Evolutionary conservation across 306 rosid species (phyloP), one percentile per base, ranked within the genome.

Genomic region (Quercus agrifolia): DNA sequence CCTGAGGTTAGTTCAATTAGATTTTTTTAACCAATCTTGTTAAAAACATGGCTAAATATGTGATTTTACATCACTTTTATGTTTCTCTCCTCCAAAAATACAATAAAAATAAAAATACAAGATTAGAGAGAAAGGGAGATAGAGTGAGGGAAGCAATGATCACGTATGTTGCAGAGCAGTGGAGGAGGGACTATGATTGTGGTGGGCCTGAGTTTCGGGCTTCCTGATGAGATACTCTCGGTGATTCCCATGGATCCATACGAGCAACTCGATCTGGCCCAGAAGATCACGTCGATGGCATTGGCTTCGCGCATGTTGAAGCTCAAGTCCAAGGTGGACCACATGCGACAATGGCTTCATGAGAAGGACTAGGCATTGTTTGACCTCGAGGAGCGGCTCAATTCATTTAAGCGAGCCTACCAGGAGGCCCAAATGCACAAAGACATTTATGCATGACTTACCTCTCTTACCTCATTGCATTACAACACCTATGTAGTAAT

Each of bases 261-360:
- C 70, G 88, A 93, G 5, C 97, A 93, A 77, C 95, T 93, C 57
- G 98, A 93, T 91, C 97, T 93, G 66, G 98, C 98, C 49, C 86
- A 97, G 57, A 93, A 91, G 85, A 93, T 91, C 9, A 93, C 93
- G 6, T 93, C 97, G 79, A 85, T 93, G 95, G 98, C 97, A 49
- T 90, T 93, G 27, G 98, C 98, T 18, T 89, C 97, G 13, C 79
- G 98, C 31, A 95, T 93, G 56, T 84, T 91, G 3, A 85, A 90
- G 25, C 97, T 93, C 15, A 95, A 93, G 75, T 55, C 89, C 13
- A 95, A 93, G 46, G 18, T 86, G 62, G 74, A 68, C 17, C 89
- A 77, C 71, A 87, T 91, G 84, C 87, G 82, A 81, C 87, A 84
- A 73, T 80, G 72, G 79, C 88, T 90, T 14, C 23, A 78, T 1